Evolutionary conservation across 2,329 filamentous ascomycete genomes (phyloP), one percentile per base, ranked within the genome.

Genomic region (Thelonectria rubi): DNA sequence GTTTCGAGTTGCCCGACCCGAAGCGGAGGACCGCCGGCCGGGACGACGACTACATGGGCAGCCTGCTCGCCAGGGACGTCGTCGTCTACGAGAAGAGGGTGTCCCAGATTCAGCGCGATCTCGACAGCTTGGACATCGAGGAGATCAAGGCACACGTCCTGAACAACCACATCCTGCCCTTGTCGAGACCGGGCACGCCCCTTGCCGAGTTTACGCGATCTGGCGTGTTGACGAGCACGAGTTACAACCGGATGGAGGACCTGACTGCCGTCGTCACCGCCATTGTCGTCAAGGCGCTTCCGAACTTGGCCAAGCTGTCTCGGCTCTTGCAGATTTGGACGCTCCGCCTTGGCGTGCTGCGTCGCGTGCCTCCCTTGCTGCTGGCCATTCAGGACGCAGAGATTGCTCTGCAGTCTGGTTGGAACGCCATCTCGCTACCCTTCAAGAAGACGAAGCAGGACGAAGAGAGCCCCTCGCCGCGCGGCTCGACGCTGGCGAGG

Each of bases 101-200:
- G 12, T 89, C 91, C 55, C 86, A 91, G 65, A 96, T 98, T 60
- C 83, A 81, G 14, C 81, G 83, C 46, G 88, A 88, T 58, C 80
- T 95, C 79, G 86, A 91, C 58, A 83, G 86, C 40, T 80, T 95
- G 53, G 86, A 91, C 55, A 81, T 96, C 40, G 92, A 98, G 72
- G 93, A 96, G 65, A 88, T 99, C 74, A 98, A 99, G 79, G 87
- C 86, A 46, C 91, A 94, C 72, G 91, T 97, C 67, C 80, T 97
- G 65, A 88, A 90, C 76, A 91, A 91, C 71, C 91, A 97, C 79
- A 89, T 91, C 73, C 79, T 89, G 66, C 85, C 81, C 81, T 67
- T 78, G 18, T 79, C 78, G 20, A 69, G 78, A 46, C 76, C 78
- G 9, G 71, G 70, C 17, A 78, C 76, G 10, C 77, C 78, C 3